Conservation (phyloP, 1,284 basidiomycete species). For the Entoloma clypeatum region DNA sequence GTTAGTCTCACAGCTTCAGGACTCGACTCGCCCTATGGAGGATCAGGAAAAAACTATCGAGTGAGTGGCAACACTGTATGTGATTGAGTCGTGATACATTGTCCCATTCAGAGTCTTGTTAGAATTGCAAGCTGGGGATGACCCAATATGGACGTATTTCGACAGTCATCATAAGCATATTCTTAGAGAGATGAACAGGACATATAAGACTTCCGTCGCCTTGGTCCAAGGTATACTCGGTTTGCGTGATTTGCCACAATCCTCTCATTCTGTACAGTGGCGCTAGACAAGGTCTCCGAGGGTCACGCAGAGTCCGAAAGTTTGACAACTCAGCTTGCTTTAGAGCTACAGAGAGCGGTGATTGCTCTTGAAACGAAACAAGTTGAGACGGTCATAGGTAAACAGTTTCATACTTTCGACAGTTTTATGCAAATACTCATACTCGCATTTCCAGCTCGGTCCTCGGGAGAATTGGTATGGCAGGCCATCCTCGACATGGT, state of each 20-base stretch:
- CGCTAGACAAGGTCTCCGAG: conserved; percentile 39
- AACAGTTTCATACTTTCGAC: conserved; percentile 20
- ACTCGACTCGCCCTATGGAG: conserved; percentile 77
- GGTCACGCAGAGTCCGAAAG: conserved; percentile 36
- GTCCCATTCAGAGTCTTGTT: conserved; percentile 63
- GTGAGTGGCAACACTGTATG: conserved; percentile 43
- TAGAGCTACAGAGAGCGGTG: conserved; percentile 56
- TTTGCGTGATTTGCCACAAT: conserved; percentile 11
- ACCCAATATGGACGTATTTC: conserved; percentile 92
- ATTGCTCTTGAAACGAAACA: conserved; percentile 61
- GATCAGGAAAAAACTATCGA: conserved; percentile 98
- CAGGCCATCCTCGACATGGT: conserved; percentile 70
- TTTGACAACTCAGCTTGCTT: conserved; percentile 42
- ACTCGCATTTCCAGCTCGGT: conserved; percentile 42
- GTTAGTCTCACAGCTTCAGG: conserved; percentile 76
- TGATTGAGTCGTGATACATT: conserved; percentile 4
- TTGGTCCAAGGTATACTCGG: conserved; percentile 51
- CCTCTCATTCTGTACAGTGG: conserved; percentile 30
- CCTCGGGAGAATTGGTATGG: conserved; percentile 76
- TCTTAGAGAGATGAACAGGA: conserved; percentile 70
- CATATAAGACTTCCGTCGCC: conserved; percentile 56
- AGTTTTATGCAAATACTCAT: neutral
- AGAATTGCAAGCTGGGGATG: conserved; percentile 79
- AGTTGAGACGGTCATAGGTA: conserved; percentile 62
- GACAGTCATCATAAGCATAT: conserved; percentile 91